These are phyloP conservation scores for Tilletia caries DNA, from an alignment of 1,284 basidiomycete genomes.

Conservation along the genomic window DNA sequence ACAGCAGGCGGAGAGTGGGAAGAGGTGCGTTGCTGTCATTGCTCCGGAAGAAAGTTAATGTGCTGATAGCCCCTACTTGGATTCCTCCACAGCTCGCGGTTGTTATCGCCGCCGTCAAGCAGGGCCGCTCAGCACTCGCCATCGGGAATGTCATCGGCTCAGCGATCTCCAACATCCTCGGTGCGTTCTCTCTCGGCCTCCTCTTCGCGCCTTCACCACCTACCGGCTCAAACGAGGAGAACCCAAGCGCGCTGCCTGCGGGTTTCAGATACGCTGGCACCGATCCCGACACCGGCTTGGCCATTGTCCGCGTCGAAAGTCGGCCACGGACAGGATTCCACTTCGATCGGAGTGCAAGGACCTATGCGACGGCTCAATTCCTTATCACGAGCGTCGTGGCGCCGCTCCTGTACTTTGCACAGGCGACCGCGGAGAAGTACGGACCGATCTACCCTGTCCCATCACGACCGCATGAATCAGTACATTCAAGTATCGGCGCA, in stretches of 20 bases:
- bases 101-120: slow-evolving; percentile 22
- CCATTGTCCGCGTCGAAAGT: background rate
- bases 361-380: slow-evolving; percentile 4
- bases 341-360: background rate
- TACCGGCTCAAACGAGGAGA: background rate
- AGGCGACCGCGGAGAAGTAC: background rate
- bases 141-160: slow-evolving; percentile 42
- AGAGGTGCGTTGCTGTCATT: slow-evolving; percentile 29
- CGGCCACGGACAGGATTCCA: background rate
- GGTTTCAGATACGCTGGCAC: background rate
- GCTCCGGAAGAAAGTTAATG: slow-evolving; percentile 13
- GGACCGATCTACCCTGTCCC: background rate
- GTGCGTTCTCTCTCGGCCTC: slow-evolving; percentile 21
- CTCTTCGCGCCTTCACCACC: slow-evolving; percentile 3
- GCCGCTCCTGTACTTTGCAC: slow-evolving; percentile 12
- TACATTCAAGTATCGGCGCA: background rate
- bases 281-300: background rate
- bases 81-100: slow-evolving; percentile 19
- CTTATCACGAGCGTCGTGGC: slow-evolving; percentile 2
- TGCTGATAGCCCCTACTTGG: background rate
- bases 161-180: slow-evolving; percentile 44
- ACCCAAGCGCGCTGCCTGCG: background rate
- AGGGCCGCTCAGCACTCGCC: slow-evolving; percentile 25
- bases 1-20: slow-evolving; percentile 39
- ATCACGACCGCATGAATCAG: background rate